phyloP scores from a whole-genome alignment of 352 stramenopile species.

The Phytophthora macrochlamydospora region DNA sequence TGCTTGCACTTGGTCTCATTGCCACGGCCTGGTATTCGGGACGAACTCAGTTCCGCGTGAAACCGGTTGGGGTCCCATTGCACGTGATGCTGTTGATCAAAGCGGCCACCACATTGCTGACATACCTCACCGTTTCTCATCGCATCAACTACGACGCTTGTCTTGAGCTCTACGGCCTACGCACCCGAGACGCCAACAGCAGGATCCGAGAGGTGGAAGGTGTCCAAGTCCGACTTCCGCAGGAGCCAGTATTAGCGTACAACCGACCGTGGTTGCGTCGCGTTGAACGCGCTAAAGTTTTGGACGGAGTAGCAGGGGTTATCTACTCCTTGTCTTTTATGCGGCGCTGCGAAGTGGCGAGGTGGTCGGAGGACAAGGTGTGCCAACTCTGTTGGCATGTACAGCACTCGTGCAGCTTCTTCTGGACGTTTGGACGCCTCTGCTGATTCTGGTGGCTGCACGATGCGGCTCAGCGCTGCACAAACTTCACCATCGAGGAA shows the following conservation, averaged over 20 bases:
- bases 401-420: constrained; percentile 55
- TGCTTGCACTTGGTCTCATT: constrained; percentile 59
- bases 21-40: constrained; percentile 46
- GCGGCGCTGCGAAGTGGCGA: constrained; percentile 62
- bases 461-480: constrained; percentile 60
- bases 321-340: constrained; percentile 78
- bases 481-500: constrained; percentile 59
- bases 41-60: constrained; percentile 54
- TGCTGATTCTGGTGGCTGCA: constrained; percentile 72
- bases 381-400: constrained; percentile 47
- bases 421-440: constrained; percentile 66
- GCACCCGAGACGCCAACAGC: constrained; percentile 25
- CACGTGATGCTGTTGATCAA: constrained; percentile 70
- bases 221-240: constrained; percentile 30
- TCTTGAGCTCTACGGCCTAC: constrained; percentile 52
- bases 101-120: constrained; percentile 52
- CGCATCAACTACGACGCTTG: constrained; percentile 69
- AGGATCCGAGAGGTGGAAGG: constrained; percentile 36
- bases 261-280: constrained; percentile 66
- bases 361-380: constrained; percentile 47
- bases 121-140: constrained; percentile 59
- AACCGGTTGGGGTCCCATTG: constrained; percentile 58
- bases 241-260: constrained; percentile 71
- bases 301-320: constrained; percentile 63
- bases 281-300: constrained; percentile 59